A percentile compares a stretch with the other conserved stretches of the same genome.
phyloP scores from a whole-genome alignment of 805 yeast species.

The Kodamaea sagamina region DNA sequence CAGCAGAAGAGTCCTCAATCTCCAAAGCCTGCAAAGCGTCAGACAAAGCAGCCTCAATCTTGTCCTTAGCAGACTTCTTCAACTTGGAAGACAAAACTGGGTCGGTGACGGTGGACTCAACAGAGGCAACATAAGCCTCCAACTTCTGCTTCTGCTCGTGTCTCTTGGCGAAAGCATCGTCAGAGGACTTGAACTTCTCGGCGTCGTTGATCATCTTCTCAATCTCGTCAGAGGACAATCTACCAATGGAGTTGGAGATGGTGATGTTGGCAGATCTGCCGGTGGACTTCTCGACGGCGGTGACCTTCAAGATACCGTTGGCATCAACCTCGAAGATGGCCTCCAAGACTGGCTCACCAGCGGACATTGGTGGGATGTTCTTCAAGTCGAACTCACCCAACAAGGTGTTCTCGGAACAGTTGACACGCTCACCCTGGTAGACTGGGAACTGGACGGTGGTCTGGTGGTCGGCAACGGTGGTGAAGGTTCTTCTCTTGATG shows the following conservation, averaged over 20 bases:
- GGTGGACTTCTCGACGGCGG: slow-evolving; percentile 51
- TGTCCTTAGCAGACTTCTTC: slow-evolving; percentile 96
- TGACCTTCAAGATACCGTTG: slow-evolving; percentile 52
- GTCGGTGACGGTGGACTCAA: slow-evolving; percentile 96
- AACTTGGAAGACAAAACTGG: slow-evolving; percentile 97
- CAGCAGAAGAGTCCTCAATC: slow-evolving; percentile 94
- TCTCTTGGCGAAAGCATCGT: slow-evolving; percentile 98
- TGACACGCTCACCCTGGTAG: slow-evolving; percentile 54
- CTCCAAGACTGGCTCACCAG: slow-evolving; percentile 54
- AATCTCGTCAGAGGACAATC: slow-evolving; percentile 51
- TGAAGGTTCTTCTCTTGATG: slow-evolving; percentile 53
- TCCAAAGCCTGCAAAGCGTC: slow-evolving; percentile 98
- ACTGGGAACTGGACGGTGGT: slow-evolving; percentile 54
- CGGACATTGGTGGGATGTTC: slow-evolving; percentile 53
- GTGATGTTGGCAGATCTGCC: slow-evolving; percentile 53
- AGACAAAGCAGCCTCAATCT: slow-evolving; percentile 95
- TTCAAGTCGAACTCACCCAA: slow-evolving; percentile 53
- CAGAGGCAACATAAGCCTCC: slow-evolving; percentile 90
- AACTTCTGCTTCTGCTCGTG: slow-evolving; percentile 99
- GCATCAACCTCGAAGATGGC: slow-evolving; percentile 53
- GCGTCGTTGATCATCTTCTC: slow-evolving; percentile 52
- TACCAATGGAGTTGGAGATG: slow-evolving; percentile 52
- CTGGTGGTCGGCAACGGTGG: slow-evolving; percentile 54
- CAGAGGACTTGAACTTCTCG: slow-evolving; percentile 85
- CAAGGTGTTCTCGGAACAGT: slow-evolving; percentile 52